Conservation (phyloP, 129 eudicot species). For the Pseudognaphalium luteoalbum region DNA sequence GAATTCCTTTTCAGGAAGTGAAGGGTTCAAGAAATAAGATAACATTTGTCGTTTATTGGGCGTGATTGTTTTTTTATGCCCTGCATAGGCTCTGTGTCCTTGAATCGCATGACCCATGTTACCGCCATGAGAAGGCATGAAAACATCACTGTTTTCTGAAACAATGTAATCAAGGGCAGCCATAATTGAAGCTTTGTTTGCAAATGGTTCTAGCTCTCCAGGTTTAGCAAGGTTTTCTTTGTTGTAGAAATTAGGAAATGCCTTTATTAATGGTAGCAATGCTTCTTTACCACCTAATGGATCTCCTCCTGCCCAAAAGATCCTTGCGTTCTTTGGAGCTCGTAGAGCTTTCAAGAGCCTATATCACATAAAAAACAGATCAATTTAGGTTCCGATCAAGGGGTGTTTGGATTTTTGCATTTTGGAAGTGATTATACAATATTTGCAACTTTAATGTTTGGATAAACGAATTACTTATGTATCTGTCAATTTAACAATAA, state of each 20-base stretch:
- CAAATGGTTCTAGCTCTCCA: slow-evolving; percentile 79
- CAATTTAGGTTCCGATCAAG: not conserved
- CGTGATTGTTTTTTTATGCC: slow-evolving; percentile 87
- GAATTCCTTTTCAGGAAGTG: slow-evolving; percentile 65
- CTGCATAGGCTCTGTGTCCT: slow-evolving; percentile 92
- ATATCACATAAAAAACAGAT: not conserved
- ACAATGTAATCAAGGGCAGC: slow-evolving; percentile 88
- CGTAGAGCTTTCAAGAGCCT: slow-evolving; percentile 93
- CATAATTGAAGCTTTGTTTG: slow-evolving; percentile 69
- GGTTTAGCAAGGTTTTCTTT: slow-evolving; percentile 85
- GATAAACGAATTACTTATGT: not conserved
- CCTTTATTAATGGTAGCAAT: slow-evolving; percentile 60
- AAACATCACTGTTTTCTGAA: slow-evolving; percentile 40
- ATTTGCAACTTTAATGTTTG: not conserved
- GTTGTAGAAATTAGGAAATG: slow-evolving; percentile 76
- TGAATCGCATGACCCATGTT: slow-evolving; percentile 86
- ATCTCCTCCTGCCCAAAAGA: slow-evolving; percentile 92
- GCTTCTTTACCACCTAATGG: slow-evolving; percentile 88
- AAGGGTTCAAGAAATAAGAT: slow-evolving; percentile 62
- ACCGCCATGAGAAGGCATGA: slow-evolving; percentile 99
- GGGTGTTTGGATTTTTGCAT: not conserved
- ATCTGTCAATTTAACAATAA: not conserved
- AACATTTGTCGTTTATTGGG: slow-evolving; percentile 96
- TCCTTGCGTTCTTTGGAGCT: slow-evolving; percentile 71
- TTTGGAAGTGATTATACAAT: not conserved